Base-by-base conservation (phyloP, 1,284 basidiomycete genomes). In the Apiotrichum gracile region DNA sequence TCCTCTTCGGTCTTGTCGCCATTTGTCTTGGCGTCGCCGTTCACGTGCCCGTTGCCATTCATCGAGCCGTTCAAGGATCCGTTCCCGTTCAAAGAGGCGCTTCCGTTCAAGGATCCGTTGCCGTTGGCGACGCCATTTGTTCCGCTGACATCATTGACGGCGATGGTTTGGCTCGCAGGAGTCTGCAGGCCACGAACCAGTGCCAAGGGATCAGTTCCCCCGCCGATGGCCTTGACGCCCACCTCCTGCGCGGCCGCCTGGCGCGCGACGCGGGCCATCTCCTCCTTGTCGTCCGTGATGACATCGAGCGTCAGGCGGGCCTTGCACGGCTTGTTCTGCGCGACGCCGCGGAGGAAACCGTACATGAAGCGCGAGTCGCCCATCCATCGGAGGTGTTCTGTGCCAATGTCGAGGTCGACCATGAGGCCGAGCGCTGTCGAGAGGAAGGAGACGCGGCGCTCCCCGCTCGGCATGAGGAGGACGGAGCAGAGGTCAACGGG, bases 281-380 rank as follows among this genome's bases (percentile, higher is more conserved):
- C 81, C 10, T 76, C 65, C 71, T 91, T 92, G 75, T 93, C 86
- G 17, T 77, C 72, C 60, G 86, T 82, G 4, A 78, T 83, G 10
- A 84, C 79, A 63, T 87, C 88, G 66, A 89, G 81, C 10, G 81
- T 83, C 6, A 93, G 70, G 46, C 84, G 81, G 59, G 87, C 79
- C 21, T 84, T 83, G 65, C 84, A 86, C n/a, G 79, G 72, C 64
- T 83, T 85, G 63, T 81, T 82, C 43, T 76, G 78, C n/a, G 84
- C 64, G 12, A 91, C 84, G 63, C 86, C 89, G 49, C 83, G 80
- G 2, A 97, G 66, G 69, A 85, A 86, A 4, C 93, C 92, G 49
- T 85, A 78, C n/a, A 88, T 68, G 74, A 97, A 98, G 2, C 94
- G 85, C 9, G 82, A 79, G 68, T 91, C 88, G n/a, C 94, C 94